Evolutionary conservation across 116 monocot genomes (phyloP), one percentile per base, ranked within the genome.

Genomic region (Phalaenopsis hybrid): DNA sequence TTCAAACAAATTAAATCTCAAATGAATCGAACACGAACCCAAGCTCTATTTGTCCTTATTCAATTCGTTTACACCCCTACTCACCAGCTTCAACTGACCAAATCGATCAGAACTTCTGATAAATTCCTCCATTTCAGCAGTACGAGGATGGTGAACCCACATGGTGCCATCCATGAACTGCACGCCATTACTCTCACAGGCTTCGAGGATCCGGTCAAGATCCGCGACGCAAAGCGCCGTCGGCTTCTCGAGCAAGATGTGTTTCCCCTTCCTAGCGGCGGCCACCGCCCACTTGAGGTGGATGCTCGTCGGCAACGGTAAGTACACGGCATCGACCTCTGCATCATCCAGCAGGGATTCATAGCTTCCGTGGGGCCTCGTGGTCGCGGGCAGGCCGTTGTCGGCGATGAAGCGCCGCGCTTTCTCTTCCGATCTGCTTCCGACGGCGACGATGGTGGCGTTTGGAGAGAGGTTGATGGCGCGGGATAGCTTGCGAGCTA

Each of bases 141-240:
- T 93, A 57, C 97, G 74, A 3, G 94, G 97, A 43, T 94, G 87
- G 76, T 98, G 97, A 86, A 93, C 89, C 93, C 94, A 94, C 97
- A 98, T 98, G 8, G 91, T 93, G 52, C 85, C 61, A 43, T 98
- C 97, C 95, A 98, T 98, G 84, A 94, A 89, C 89, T 94, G 95
- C 33, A 98, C 93, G 9, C 85, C 84, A 37, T 81, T 80, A 18
- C 78, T 50, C 37, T 79, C 83, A 81, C 96, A 96, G 18, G 92
- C 88, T 41, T 75, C 86, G 37, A 96, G 79, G 23, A 96, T 96
- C 80, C 41, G 75, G 57, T 90, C 96, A 17, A 96, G 84, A 4
- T 96, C 96, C 51, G 79, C 87, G 16, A 80, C 87, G 85, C 83
- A 85, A 6, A 90, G 78, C 76, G 96, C 96, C 21, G 83, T 57